A percentile compares a stretch with the other conserved stretches of the same genome.
phyloP scores from a whole-genome alignment of 176 grass and related monocot genomes.

The Lolium multiflorum region DNA sequence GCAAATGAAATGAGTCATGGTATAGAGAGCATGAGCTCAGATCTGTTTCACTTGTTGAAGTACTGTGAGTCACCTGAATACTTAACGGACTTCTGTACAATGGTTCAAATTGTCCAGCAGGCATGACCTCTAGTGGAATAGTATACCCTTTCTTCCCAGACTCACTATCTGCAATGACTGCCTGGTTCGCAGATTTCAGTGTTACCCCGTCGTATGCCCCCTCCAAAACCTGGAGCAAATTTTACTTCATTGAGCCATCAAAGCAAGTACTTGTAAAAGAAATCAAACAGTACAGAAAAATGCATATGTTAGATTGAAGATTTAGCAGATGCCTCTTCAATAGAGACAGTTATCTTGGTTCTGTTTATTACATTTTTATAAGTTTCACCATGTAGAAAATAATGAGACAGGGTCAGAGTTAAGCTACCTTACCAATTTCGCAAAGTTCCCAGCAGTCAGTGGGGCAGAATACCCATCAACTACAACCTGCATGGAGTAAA shows the following conservation, averaged over 20 bases:
- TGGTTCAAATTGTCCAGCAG: constrained; percentile 94
- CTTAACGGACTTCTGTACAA: constrained; percentile 84
- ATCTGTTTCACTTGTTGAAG: neutral
- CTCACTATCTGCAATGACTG: constrained; percentile 79
- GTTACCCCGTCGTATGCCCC: constrained; percentile 79
- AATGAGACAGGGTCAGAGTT: constrained; percentile 34
- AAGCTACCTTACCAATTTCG: constrained; percentile 95
- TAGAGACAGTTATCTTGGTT: neutral
- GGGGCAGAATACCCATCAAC: constrained; percentile 96
- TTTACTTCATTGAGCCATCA: constrained; percentile 19
- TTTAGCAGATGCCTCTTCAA: constrained; percentile 13
- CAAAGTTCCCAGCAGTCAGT: constrained; percentile 85
- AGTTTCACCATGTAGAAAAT: constrained; percentile 26
- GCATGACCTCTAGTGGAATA: constrained; percentile 88
- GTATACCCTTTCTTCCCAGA: constrained; percentile 61
- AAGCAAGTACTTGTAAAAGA: constrained; percentile 9
- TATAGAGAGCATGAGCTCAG: neutral
- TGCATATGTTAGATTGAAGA: neutral
- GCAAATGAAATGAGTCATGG: neutral
- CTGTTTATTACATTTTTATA: neutral
- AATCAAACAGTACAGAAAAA: neutral
- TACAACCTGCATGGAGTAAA: constrained; percentile 58
- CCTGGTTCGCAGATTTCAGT: constrained; percentile 85
- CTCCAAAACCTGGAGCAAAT: constrained; percentile 73
- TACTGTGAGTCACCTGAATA: constrained; percentile 70